Evolutionary conservation across 1,284 basidiomycete species (phyloP), one percentile per base, ranked within the genome.

Genomic region (Cutaneotrichosporon sp.): DNA sequence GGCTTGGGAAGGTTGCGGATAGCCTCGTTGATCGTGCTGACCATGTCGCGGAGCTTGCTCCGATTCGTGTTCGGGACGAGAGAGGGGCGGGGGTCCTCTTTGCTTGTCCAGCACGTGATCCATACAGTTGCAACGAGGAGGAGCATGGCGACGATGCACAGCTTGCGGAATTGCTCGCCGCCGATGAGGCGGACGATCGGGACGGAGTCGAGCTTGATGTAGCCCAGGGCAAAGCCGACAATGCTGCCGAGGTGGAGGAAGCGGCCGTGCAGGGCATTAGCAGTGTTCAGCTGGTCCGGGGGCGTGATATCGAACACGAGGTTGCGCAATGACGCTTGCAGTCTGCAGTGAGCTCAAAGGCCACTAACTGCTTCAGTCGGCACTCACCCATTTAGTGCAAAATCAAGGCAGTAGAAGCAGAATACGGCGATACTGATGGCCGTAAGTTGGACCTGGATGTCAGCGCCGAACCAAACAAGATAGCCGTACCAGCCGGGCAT

Each of bases 191-290:
- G 77, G 39, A 97, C 79, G 42, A 89, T 74, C 3, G 86, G 85
- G 55, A 91, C 77, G 49, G 82, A 77, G 0, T 83, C 83, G 25
- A 97, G 81, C 20, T 94, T 88, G 46, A 93, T 71, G 76, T 89
- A 96, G 85, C 88, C 90, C 65, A 92, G 86, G 2, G 87, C 88
- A 73, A 86, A 96, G 2, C 93, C 92, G 60, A 93, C 75, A 49
- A 96, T 93, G 67, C 92, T 96, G 22, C 90, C 92, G n/a, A 90
- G 84, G 68, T 96, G 90, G 43, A 84, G 86, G 87, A 96, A 93
- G 52, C 90, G 80, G 16, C 92, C 90, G 63, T 97, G 91, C 93
- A 94, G 98, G n/a, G 94, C 94, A 75, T 97, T 98, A 6, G 88
- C 92, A 14, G 84, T 80, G 59, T 86, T 91, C 31, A 97, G 82